Evolutionary conservation across 257 asterid genomes (phyloP).

Genomic region (Paraleonurus japonicus): DNA sequence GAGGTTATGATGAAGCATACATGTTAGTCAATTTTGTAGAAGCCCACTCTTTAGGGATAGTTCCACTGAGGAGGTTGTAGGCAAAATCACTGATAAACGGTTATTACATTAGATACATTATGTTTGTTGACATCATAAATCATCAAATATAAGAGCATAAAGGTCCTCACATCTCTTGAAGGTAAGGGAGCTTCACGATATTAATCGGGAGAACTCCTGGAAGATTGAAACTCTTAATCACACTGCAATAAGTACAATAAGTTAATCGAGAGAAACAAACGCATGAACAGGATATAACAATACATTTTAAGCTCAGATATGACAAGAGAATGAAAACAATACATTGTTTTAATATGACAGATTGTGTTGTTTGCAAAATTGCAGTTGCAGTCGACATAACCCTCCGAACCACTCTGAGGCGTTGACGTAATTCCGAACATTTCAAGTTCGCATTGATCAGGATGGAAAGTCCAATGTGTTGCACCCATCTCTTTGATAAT

Average conservation of each 20-base stretch:
- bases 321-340: conserved; percentile 21
- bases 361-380: conserved; percentile 39
- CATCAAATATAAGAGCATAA: conserved; percentile 1
- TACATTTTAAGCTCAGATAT: neutral
- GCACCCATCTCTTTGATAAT: conserved; percentile 78
- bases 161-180: conserved; percentile 56
- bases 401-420: conserved; percentile 45
- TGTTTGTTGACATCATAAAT: conserved; percentile 12
- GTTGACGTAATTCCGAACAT: conserved; percentile 45
- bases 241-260: conserved; percentile 44
- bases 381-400: conserved; percentile 58
- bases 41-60: conserved; percentile 76
- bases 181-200: conserved; percentile 57
- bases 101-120: conserved; percentile 9
- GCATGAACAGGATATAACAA: neutral
- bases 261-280: neutral
- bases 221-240: conserved; percentile 60
- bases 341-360: conserved; percentile 66
- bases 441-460: conserved; percentile 53
- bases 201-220: conserved; percentile 70
- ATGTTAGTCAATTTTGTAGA: conserved; percentile 45
- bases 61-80: conserved; percentile 63
- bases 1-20: conserved; percentile 38
- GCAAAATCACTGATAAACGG: conserved; percentile 64
- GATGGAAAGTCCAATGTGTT: conserved; percentile 63